Percentiles rank a stretch among this genome's conserved stretches.
phyloP scores from a whole-genome alignment of 495 filamentous ascomycete genomes.

The Darksidea phi region DNA sequence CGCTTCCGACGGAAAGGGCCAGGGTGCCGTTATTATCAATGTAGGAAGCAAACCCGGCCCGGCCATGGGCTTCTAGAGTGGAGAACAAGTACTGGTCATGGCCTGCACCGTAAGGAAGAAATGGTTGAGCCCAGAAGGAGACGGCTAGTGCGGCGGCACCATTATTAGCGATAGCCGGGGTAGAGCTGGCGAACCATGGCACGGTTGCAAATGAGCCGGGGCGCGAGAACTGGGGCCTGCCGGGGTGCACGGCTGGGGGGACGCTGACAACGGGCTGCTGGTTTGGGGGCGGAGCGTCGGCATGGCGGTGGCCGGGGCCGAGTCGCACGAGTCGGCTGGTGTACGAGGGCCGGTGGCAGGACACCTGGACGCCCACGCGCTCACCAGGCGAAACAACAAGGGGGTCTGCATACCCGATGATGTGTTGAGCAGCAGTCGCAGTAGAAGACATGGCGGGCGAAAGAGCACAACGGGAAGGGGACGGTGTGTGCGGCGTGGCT shows the following conservation, averaged over 20 bases:
- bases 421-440: background rate
- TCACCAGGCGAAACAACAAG: background rate
- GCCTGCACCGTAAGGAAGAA: background rate
- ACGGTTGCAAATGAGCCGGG: background rate
- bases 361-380: background rate
- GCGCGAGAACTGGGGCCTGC: background rate
- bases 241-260: background rate
- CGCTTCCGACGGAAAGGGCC: background rate
- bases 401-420: constrained; percentile 1
- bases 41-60: background rate
- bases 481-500: no score
- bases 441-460: background rate
- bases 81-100: background rate
- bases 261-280: background rate
- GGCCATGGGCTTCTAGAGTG: background rate
- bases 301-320: background rate
- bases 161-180: background rate
- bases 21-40: background rate
- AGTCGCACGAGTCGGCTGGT: background rate
- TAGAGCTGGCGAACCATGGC: background rate
- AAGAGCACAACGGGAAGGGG: no score
- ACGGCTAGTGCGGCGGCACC: background rate
- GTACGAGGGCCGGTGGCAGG: background rate
- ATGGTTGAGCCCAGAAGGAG: background rate
- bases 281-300: background rate